Conservation (phyloP, 225 moss, liverwort and hornwort species). For the Pseudisothecium myosuroides region DNA sequence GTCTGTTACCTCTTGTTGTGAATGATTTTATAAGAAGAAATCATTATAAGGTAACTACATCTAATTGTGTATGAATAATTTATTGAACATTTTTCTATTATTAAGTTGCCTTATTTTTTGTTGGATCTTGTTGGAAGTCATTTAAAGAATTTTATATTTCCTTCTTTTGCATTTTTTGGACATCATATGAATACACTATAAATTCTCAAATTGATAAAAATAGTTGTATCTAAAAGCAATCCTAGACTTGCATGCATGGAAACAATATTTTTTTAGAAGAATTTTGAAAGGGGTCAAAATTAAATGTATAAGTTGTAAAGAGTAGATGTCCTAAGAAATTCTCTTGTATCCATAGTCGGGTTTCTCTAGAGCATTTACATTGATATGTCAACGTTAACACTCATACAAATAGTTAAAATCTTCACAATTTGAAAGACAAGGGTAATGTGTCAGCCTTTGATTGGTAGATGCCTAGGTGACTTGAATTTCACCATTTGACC, state of each 20-base stretch:
- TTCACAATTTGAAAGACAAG: not conserved
- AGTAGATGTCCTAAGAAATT: not conserved
- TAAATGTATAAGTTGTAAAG: not conserved
- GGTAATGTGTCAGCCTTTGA: too few relatives aligned
- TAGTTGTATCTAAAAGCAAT: not conserved
- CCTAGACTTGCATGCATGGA: not conserved
- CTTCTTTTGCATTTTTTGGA: not conserved
- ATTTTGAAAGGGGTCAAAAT: not conserved
- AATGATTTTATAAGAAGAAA: not conserved
- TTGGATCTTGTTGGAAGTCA: too few relatives aligned
- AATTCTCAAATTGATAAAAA: not conserved
- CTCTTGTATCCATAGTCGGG: not conserved
- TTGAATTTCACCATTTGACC: not conserved
- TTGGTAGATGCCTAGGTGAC: too few relatives aligned
- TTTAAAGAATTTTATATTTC: too few relatives aligned
- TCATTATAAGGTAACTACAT: not conserved
- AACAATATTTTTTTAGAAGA: not conserved
- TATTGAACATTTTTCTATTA: not conserved
- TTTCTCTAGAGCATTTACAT: not conserved
- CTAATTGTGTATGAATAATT: not conserved
- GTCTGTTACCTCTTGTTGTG: rapidly evolving
- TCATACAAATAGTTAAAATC: not conserved
- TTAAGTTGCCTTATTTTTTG: too few relatives aligned
- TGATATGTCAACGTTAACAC: too few relatives aligned
- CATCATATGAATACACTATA: too few relatives aligned